Conservation (phyloP, 768 basidiomycete genomes). For the Phanerochaete carnosa region DNA sequence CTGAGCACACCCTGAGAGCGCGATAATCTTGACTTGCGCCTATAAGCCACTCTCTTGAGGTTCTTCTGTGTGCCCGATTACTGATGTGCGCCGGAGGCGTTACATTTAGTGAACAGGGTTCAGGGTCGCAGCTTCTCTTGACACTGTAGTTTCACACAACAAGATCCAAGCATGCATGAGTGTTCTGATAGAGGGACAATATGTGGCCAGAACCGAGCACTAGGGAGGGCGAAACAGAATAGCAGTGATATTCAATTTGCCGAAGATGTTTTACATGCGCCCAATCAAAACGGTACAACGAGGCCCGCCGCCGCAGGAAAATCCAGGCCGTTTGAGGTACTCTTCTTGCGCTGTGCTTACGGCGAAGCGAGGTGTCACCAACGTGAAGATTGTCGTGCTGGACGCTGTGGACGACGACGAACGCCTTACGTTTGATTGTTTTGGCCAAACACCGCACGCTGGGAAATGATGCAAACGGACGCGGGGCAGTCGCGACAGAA, state of each 20-base stretch:
- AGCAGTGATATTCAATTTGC: slow-evolving; percentile 1
- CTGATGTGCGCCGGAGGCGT: not conserved
- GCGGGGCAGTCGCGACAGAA: slow-evolving; percentile 12
- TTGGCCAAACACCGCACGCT: slow-evolving; percentile 8
- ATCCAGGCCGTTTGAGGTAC: not conserved
- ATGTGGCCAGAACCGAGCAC: not conserved
- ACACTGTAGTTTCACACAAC: not conserved
- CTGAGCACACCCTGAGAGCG: too few relatives aligned
- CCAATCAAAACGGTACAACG: not conserved
- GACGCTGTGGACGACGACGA: slow-evolving; percentile 1
- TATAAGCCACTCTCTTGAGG: too few relatives aligned
- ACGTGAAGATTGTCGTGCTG: not conserved
- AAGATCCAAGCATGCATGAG: not conserved
- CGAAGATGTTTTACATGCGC: slow-evolving; percentile 2
- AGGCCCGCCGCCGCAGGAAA: not conserved
- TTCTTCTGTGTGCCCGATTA: slow-evolving; percentile 61
- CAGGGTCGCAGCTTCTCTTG: not conserved
- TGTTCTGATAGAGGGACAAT: too few relatives aligned
- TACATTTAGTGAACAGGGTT: too few relatives aligned
- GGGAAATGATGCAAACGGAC: slow-evolving; percentile 14
- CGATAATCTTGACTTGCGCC: too few relatives aligned
- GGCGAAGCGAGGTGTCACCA: not conserved
- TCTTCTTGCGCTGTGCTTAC: not conserved
- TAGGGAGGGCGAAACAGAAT: not conserved
- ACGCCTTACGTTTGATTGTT: slow-evolving; percentile 8